phyloP scores from a whole-genome alignment of 495 filamentous ascomycete genomes.

The Neurospora terricola region DNA sequence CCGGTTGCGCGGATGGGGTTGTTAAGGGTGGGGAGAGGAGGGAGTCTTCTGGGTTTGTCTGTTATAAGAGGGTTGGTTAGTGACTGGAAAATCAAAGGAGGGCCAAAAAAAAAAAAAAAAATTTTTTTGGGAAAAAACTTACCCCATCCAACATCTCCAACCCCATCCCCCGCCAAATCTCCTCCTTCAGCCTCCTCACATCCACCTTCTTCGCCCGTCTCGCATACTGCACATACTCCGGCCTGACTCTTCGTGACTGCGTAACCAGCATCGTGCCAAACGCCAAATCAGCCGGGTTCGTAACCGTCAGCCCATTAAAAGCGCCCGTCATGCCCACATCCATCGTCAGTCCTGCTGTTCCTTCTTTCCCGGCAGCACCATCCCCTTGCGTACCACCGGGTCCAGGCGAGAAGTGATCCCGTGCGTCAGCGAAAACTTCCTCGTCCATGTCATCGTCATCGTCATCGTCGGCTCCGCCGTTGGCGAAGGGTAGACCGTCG shows the following conservation, averaged over 20 bases:
- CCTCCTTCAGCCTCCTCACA: constrained; percentile 83
- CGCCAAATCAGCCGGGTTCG: constrained; percentile 46
- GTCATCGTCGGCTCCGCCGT: constrained; percentile 53
- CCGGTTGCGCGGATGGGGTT: constrained; percentile 23
- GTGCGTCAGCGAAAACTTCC: constrained; percentile 76
- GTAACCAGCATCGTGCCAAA: constrained; percentile 95
- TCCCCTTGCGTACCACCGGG: constrained; percentile 39
- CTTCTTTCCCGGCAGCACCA: constrained; percentile 2
- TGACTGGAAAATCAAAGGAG: background rate
- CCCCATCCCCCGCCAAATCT: constrained; percentile 88
- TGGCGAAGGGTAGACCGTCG: constrained; percentile 70
- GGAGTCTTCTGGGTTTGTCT: background rate
- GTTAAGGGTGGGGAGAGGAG: background rate
- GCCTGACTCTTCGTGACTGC: constrained; percentile 66
- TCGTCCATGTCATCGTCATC: constrained; percentile 60
- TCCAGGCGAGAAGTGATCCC: constrained; percentile 80
- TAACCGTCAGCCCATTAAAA: constrained; percentile 38
- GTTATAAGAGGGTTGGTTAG: background rate
- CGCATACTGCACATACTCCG: constrained; percentile 95
- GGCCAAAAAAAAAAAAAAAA: background rate
- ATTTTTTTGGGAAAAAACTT: constrained; percentile 19
- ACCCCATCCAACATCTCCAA: constrained; percentile 40
- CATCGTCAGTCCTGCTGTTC: constrained; percentile 17
- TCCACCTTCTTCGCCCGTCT: constrained; percentile 99
- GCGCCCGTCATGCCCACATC: constrained; percentile 38